Conservation (phyloP, 2,329 filamentous ascomycete genomes). For the Aspergillus calidoustus region DNA sequence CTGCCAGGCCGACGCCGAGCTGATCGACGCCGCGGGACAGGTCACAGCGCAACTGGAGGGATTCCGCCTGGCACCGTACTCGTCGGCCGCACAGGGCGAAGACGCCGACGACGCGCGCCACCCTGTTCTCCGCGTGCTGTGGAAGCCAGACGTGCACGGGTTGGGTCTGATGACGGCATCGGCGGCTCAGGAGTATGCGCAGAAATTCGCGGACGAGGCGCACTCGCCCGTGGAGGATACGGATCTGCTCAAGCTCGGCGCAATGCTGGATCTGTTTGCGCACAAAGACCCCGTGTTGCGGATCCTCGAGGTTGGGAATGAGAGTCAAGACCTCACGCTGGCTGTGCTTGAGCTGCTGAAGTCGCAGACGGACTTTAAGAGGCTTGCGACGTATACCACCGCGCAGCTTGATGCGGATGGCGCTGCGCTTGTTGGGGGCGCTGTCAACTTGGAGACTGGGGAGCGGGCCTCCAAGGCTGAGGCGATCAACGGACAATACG, state of each 20-base stretch:
- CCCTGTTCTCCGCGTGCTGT: neutral
- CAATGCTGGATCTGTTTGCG: slow-evolving; percentile 2
- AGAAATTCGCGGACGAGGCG: neutral
- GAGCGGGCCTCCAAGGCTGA: neutral
- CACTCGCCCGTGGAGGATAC: neutral
- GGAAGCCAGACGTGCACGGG: slow-evolving; percentile 10
- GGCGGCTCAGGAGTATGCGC: neutral
- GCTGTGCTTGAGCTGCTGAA: neutral
- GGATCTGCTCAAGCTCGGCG: neutral
- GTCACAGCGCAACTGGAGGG: neutral
- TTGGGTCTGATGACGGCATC: neutral
- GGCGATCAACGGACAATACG: neutral
- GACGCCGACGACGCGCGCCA: neutral
- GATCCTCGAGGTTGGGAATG: slow-evolving; percentile 2
- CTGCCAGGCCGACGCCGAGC: neutral
- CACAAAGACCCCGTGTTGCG: neutral
- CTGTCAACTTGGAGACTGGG: neutral
- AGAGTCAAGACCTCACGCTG: neutral
- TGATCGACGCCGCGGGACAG: neutral
- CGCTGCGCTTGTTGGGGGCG: neutral
- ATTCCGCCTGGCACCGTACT: neutral
- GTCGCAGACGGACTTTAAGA: neutral
- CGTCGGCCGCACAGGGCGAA: neutral
- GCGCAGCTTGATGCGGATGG: neutral
- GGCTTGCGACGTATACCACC: neutral